Conservation (phyloP, 495 filamentous ascomycete genomes). For the Talaromyces nanjingensis region DNA sequence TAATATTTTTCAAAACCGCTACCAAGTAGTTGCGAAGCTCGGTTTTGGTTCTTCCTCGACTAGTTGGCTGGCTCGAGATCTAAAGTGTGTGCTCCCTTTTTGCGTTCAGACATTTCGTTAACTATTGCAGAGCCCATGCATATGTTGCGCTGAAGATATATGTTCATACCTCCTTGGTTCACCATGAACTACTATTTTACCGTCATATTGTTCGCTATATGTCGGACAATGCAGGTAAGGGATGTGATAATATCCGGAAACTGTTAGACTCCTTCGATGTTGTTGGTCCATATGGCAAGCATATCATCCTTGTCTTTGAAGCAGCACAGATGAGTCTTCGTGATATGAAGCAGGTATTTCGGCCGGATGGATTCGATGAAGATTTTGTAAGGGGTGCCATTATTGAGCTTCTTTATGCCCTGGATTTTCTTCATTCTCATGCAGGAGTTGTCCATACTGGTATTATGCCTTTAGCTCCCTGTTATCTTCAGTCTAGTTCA, state of each 20-base stretch:
- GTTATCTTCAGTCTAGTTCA: no score
- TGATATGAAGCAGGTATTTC: constrained; percentile 20
- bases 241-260: constrained; percentile 18
- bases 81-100: constrained; percentile 24
- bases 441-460: no score
- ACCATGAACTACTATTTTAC: constrained; percentile 18
- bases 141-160: constrained; percentile 25
- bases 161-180: constrained; percentile 15
- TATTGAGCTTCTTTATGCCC: no score
- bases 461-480: no score
- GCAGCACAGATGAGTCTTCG: constrained; percentile 23
- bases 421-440: no score
- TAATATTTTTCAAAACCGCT: constrained; percentile 29
- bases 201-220: constrained; percentile 18
- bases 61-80: constrained; percentile 37
- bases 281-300: constrained; percentile 18
- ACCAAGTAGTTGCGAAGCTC: constrained; percentile 38
- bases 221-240: constrained; percentile 18
- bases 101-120: constrained; percentile 5
- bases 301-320: constrained; percentile 24
- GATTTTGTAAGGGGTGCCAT: no score
- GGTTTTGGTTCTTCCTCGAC: constrained; percentile 39
- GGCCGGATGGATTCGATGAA: not conserved
- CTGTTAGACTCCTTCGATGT: constrained; percentile 26
- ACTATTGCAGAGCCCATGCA: constrained; percentile 11